These are phyloP conservation scores for Tricholoma flavovirens DNA, from an alignment of 768 basidiomycete species.

Conservation along the genomic window DNA sequence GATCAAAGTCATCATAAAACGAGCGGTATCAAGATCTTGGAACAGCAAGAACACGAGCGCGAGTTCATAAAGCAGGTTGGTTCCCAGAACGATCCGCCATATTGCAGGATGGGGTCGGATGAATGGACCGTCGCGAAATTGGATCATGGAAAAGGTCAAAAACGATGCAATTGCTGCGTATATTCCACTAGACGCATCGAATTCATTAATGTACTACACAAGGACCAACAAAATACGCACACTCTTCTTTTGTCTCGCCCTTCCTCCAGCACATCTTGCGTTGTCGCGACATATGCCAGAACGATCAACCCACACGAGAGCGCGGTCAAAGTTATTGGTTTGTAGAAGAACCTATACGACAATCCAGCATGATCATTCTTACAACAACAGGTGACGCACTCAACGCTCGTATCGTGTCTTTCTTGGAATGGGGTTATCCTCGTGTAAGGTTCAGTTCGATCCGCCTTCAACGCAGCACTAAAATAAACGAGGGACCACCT, in stretches of 20 bases:
- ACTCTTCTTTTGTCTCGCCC: conserved; percentile 75
- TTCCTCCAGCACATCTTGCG: conserved; percentile 80
- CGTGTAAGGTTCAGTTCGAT: conserved; percentile 80
- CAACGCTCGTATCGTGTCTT: conserved; percentile 74
- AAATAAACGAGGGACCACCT: conserved; percentile 13
- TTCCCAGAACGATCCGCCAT: conserved; percentile 74
- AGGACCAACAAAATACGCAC: conserved; percentile 39
- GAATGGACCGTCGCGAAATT: conserved; percentile 88
- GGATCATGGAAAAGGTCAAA: conserved; percentile 77
- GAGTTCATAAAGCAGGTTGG: conserved; percentile 81
- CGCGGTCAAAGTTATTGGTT: conserved; percentile 73
- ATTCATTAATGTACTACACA: conserved; percentile 5
- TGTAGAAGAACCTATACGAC: conserved; percentile 74
- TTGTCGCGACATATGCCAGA: conserved; percentile 77
- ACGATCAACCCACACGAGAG: conserved; percentile 60
- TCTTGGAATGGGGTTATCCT: conserved; percentile 81
- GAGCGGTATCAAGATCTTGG: conserved; percentile 75
- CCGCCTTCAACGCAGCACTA: conserved; percentile 47
- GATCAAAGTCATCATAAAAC: conserved; percentile 72
- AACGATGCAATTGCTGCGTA: conserved; percentile 74
- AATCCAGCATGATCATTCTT: conserved; percentile 8
- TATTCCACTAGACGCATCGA: conserved; percentile 46
- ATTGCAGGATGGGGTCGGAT: conserved; percentile 84
- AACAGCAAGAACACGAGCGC: conserved; percentile 81
- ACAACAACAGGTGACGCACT: conserved; percentile 41